Evolutionary conservation across 176 grass and related monocot species (phyloP).

Genomic region (Aegilops longissima): DNA sequence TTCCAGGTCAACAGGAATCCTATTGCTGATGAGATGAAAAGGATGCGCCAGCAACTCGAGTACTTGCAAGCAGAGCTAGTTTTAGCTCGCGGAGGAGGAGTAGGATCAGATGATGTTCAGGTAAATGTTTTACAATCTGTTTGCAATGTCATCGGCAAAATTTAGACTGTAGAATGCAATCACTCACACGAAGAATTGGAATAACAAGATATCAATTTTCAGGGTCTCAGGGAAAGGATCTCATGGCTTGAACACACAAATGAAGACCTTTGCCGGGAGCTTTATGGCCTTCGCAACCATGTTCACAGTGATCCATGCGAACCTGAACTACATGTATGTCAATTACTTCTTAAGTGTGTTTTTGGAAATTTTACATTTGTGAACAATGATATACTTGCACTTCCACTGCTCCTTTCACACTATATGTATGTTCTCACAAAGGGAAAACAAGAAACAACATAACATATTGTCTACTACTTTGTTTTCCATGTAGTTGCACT

Average conservation of each 20-base stretch:
- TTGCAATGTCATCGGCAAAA: neutral
- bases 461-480: conserved; percentile 26
- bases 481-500: neutral
- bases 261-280: conserved; percentile 79
- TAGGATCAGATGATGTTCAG: conserved; percentile 75
- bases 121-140: conserved; percentile 40
- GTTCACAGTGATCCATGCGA: conserved; percentile 53
- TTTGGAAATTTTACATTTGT: conserved; percentile 31
- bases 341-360: conserved; percentile 17
- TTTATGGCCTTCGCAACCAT: conserved; percentile 56
- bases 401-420: conserved; percentile 9
- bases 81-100: conserved; percentile 79
- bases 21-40: conserved; percentile 98
- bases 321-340: conserved; percentile 71
- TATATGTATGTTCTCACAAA: neutral
- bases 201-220: conserved; percentile 42
- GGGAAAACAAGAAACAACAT: neutral
- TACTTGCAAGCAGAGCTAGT: conserved; percentile 84
- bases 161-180: neutral
- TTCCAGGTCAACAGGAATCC: conserved; percentile 98
- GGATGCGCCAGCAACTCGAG: conserved; percentile 94
- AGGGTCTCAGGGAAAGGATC: conserved; percentile 91
- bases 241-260: conserved; percentile 95
- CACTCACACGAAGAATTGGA: conserved; percentile 13
- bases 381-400: neutral